phyloP scores from a whole-genome alignment of 1,284 basidiomycete species.

The Pyrrhoderma noxium region DNA sequence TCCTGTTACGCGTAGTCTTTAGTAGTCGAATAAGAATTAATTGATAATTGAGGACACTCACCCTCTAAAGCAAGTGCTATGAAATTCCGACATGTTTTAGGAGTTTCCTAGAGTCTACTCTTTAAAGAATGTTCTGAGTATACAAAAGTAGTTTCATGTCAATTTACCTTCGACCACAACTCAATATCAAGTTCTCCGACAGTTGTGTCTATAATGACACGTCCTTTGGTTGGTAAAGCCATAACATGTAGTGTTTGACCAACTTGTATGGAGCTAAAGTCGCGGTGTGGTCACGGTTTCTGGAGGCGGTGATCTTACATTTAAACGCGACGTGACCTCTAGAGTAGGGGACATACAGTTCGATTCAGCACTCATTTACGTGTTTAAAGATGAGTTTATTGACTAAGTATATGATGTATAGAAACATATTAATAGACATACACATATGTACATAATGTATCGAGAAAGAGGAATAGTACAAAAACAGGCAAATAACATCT shows the following conservation, averaged over 20 bases:
- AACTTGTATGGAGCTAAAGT: too few relatives aligned
- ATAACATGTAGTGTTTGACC: slow-evolving; percentile 34
- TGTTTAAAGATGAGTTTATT: neutral
- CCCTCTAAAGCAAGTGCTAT: slow-evolving; percentile 87
- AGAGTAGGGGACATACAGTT: too few relatives aligned
- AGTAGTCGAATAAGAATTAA: slow-evolving; percentile 1
- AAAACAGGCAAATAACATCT: too few relatives aligned
- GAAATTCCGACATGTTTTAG: slow-evolving; percentile 91
- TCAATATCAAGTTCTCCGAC: slow-evolving; percentile 92
- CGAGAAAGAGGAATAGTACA: too few relatives aligned
- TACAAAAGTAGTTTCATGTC: too few relatives aligned
- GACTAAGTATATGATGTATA: too few relatives aligned
- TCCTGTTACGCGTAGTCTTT: slow-evolving; percentile 39
- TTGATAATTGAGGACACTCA: slow-evolving; percentile 33
- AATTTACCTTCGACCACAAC: slow-evolving; percentile 79
- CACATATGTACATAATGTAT: too few relatives aligned
- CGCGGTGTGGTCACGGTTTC: too few relatives aligned
- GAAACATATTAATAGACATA: too few relatives aligned
- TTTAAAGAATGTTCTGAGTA: slow-evolving; percentile 3
- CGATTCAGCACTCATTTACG: neutral
- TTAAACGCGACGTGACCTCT: too few relatives aligned
- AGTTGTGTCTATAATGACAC: slow-evolving; percentile 85
- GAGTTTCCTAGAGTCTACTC: slow-evolving; percentile 65
- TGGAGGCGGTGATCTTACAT: too few relatives aligned
- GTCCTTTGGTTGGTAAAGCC: slow-evolving; percentile 78